These are phyloP conservation scores for Echium plantagineum DNA, from an alignment of 257 asterid species.

Conservation along the genomic window DNA sequence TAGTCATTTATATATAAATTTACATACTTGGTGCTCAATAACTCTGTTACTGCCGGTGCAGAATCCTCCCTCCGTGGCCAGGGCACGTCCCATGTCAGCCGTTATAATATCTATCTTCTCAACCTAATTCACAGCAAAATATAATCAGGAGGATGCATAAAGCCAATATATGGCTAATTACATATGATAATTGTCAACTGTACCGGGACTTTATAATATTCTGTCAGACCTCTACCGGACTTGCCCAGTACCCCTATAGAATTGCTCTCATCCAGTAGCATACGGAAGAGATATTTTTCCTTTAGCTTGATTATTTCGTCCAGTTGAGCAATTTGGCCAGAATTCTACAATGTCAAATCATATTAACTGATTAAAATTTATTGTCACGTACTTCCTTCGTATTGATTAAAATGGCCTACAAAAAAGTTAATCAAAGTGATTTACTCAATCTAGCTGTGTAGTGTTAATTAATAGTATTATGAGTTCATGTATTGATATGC, in stretches of 20 bases:
- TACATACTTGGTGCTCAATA: conserved; percentile 79
- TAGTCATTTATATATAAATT: too few species aligned
- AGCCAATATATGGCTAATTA: conserved; percentile 11
- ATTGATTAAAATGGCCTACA: too few species aligned
- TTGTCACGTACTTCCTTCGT: too few species aligned
- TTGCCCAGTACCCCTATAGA: conserved; percentile 87
- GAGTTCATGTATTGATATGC: too few species aligned
- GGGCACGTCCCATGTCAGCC: conserved; percentile 94
- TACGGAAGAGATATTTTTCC: conserved; percentile 81
- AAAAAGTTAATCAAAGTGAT: too few species aligned
- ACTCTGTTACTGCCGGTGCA: conserved; percentile 93
- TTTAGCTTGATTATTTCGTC: conserved; percentile 75
- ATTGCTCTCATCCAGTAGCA: conserved; percentile 83
- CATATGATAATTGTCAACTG: conserved; percentile 18
- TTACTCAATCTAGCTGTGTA: too few species aligned
- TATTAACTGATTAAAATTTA: too few species aligned
- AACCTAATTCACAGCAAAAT: too few species aligned
- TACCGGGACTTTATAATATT: conserved; percentile 65
- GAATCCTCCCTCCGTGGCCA: conserved; percentile 98
- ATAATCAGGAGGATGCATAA: conserved; percentile 16
- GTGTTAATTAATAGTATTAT: too few species aligned
- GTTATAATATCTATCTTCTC: conserved; percentile 84
- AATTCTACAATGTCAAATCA: too few species aligned
- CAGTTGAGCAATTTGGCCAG: conserved; percentile 86
- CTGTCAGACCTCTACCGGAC: conserved; percentile 90